Conservation (phyloP, 176 grass and related monocot genomes). For the Avena sativa region DNA sequence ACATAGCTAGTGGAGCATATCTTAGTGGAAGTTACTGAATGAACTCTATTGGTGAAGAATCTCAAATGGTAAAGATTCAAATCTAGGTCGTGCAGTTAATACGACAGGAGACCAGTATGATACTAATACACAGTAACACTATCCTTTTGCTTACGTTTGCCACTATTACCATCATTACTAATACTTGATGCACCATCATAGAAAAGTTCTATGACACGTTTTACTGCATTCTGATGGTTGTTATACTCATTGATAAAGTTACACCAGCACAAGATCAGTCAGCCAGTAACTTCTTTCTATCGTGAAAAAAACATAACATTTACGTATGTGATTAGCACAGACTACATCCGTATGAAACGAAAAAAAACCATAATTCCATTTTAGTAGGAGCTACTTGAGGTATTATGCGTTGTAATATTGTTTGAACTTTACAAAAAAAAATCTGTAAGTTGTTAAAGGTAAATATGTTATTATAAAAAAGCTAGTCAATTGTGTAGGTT, state of each 20-base stretch:
- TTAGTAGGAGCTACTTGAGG: not conserved
- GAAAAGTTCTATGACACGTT: not conserved
- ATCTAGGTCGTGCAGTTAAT: not conserved
- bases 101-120: not conserved
- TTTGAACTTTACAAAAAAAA: not conserved
- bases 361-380: not conserved
- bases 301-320: not conserved
- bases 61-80: not conserved
- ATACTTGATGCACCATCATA: not conserved
- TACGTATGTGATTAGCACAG: conserved; percentile 4
- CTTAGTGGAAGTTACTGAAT: not conserved
- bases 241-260: too few species aligned
- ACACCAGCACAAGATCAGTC: too few species aligned
- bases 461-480: too few species aligned
- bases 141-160: not conserved
- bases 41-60: not conserved
- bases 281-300: not conserved
- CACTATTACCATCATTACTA: not conserved
- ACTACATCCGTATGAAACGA: not conserved
- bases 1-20: not conserved
- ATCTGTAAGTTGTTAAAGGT: too few species aligned
- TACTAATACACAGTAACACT: not conserved
- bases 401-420: not conserved
- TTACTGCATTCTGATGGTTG: not conserved
- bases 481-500: not conserved